Base-by-base conservation (phyloP, 2,329 filamentous ascomycete species). In the Penicillium hordei region DNA sequence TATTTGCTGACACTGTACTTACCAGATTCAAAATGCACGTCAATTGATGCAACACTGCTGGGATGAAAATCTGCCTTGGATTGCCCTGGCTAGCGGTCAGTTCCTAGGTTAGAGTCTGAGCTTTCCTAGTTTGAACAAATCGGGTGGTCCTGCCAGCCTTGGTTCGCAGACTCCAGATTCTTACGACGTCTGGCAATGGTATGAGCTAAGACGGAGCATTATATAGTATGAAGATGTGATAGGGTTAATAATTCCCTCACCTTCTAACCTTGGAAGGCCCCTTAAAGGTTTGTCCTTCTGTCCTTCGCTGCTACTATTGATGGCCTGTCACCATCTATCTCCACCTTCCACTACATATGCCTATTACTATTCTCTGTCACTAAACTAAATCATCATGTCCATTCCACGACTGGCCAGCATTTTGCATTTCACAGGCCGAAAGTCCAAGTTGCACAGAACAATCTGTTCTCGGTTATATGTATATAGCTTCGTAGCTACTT, bases 31-130 rank as follows among this genome's bases (percentile, higher is more conserved):
- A 60, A 71, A 73, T 58, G 75, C 75, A 33, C 73, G 75, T 23
- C 70, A 68, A 34, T 58, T 77, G 43, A 76, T 77, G 72, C 73
- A 77, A 61, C 68, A 69, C 17, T 75, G 73, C 49, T 77, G 75
- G 75, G 67, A 73, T 36, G 65, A 70, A 40, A 59, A 71, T 8
- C 46, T 74, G 45, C 72, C 73, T 1, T 77, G 75, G 75, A 70
- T 75, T 61, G 70, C 72, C 6, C 65, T 77, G 55, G 72, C 74
- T 2, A 65, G 69, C 25, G 75, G 75, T 8, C 72, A 77, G 52
- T 77, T 77, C 27, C 59, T 77, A 5, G 75, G 75, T 19, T 77
- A 68, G 55, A 1, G 12, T 19, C 21, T 5, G 29, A 15, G 21
- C 44, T 9, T 48, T 48, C 8, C 1, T 5, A 13, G 29, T 2